Evolutionary conservation across 2,329 filamentous ascomycete genomes (phyloP), one percentile per base, ranked within the genome.

Genomic region (Arthrobotrys megalospora): DNA sequence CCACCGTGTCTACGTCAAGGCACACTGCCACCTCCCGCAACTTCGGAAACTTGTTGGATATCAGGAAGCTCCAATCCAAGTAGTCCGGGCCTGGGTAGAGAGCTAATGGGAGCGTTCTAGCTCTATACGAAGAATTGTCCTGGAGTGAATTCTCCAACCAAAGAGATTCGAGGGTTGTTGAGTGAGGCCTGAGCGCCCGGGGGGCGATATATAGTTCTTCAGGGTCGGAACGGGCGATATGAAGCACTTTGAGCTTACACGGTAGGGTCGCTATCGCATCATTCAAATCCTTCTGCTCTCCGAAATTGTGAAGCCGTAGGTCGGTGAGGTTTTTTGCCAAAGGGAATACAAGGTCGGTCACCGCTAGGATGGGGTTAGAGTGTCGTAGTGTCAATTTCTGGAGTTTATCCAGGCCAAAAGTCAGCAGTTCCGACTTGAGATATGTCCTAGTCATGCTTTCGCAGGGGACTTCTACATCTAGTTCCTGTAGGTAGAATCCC

Each of bases 161-260:
- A 19, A 65, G 62, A 19, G 32, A 19, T 34, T 65, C 62, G n/a
- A 65, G 62, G 7, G 62, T 65, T 36, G 50, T 8, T 11, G 38
- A 28, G 11, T 65, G 62, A 16, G 38, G 24, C n/a, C 38, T 6
- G 12, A 50, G 21, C 6, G 41, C 62, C 2, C 36, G n/a, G 1
- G 21, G 38, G 11, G 11, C 3, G 6, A 65, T 50, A 16, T 58
- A 58, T 3, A 6, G 1, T 48, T 10, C 32, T n/a, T 1, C 11
- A 6, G 28, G 16, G 21, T 36, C 11, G 5, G 5, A 8, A 12
- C 21, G 21, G 4, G 16, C 10, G 7, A 65, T 36, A 11, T 47
- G 14, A 8, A 50, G 45, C 32, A 36, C 10, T 14, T 50, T 65
- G 24, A 48, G 62, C 19, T 7, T 34, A 38, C 43, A 65, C 1